Evolutionary conservation across 2,329 filamentous ascomycete species (phyloP), one percentile per base, ranked within the genome.

Genomic region (Botrytis deweyae): DNA sequence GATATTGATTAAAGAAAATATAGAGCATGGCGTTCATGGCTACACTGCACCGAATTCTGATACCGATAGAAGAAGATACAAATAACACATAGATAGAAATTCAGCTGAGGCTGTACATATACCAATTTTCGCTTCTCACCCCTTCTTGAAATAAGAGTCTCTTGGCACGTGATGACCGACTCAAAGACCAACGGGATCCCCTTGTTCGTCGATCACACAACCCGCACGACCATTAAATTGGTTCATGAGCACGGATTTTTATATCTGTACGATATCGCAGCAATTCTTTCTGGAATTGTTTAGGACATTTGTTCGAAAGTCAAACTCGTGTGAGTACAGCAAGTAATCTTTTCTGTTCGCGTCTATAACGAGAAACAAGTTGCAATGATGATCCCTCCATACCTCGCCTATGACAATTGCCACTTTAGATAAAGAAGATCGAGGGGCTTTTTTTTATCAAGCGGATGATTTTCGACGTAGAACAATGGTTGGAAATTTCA

Each of bases 331-430:
- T 42, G 40, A 44, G n/a, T 36, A 36, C 29, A 66, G 42, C 36
- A 20, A 66, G 42, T 49, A 36, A 18, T 20, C 6, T 46, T 66
- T 49, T 66, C 63, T 66, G 42, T 36, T 66, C 44, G 63, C 63
- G 29, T 22, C 42, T 36, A n/a, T 22, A 20, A 36, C 20, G 42
- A 49, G 33, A 66, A 66, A 66, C 22, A 49, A 49, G 63, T 66
- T 66, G 63, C 61, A 42, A n/a, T 36, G 63, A 49, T 66, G 20
- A 66, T 66, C 42, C 42, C 42, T 66, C 42, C 63, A 49, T 66
- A 36, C 63, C 42, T 66, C 63, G 67, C 52, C 40, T 70, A 61
- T 10, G 20, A 70, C 59, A 70, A 70, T 70, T 46, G 67, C 67
- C 67, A 70, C 55, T n/a, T 44, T 1, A 61, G 38, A 62, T 70